phyloP scores from a whole-genome alignment of 208 protist genomes.

The Leishmania lainsoni region DNA sequence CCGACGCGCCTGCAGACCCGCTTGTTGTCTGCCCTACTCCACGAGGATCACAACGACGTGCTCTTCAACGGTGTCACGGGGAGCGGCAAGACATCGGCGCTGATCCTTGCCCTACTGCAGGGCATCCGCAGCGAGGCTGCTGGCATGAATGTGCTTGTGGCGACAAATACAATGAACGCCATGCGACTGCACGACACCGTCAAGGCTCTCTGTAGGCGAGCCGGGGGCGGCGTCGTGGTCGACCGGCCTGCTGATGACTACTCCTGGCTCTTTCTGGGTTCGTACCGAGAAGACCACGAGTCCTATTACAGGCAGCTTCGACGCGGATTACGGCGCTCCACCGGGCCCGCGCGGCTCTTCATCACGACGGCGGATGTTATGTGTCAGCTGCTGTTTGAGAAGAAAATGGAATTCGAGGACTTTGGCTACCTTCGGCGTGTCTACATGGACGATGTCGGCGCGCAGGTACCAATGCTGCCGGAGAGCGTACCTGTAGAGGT shows the following conservation, averaged over 20 bases:
- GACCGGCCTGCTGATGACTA: slow-evolving; percentile 68
- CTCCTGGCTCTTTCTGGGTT: slow-evolving; percentile 70
- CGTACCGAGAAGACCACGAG: slow-evolving; percentile 56
- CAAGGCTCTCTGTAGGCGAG: slow-evolving; percentile 46
- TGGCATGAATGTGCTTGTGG: slow-evolving; percentile 81
- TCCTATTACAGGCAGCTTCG: slow-evolving; percentile 54
- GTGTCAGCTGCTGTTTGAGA: slow-evolving; percentile 82
- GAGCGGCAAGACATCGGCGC: slow-evolving; percentile 76
- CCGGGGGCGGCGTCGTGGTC: slow-evolving; percentile 52
- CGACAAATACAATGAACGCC: slow-evolving; percentile 61
- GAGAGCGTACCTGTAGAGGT: slow-evolving; percentile 48
- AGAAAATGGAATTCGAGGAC: slow-evolving; percentile 85
- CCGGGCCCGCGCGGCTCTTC: slow-evolving; percentile 63
- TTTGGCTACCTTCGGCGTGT: slow-evolving; percentile 86
- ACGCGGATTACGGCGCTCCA: slow-evolving; percentile 25
- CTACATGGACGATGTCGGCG: slow-evolving; percentile 84
- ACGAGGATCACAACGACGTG: slow-evolving; percentile 89
- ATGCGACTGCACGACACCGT: slow-evolving; percentile 64
- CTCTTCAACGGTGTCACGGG: slow-evolving; percentile 82
- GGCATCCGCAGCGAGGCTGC: slow-evolving; percentile 62
- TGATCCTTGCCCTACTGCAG: slow-evolving; percentile 77
- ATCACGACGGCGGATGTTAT: slow-evolving; percentile 86
- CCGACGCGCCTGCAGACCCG: slow-evolving; percentile 76
- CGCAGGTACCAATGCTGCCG: slow-evolving; percentile 66
- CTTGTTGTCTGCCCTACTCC: slow-evolving; percentile 65